Evolutionary conservation across 2,329 filamentous ascomycete species (phyloP).

Genomic region (Berkeleyomyces rouxiae): DNA sequence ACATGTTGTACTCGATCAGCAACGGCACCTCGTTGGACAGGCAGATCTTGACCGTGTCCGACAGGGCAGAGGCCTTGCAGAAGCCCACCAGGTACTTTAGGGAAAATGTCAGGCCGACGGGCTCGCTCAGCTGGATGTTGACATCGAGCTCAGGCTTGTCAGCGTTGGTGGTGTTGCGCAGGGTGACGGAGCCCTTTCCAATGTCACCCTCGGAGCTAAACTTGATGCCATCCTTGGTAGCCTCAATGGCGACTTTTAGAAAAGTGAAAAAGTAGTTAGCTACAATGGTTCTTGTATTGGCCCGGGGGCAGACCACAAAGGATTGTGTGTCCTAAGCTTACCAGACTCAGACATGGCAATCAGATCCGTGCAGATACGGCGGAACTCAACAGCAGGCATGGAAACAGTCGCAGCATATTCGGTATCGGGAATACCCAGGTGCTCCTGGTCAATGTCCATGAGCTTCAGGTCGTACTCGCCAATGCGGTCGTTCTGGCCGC

Average conservation of each 20-base stretch:
- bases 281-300: background rate
- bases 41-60: slow-evolving; percentile 71
- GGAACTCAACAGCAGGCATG: slow-evolving; percentile 82
- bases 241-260: slow-evolving; percentile 71
- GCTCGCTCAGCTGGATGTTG: slow-evolving; percentile 78
- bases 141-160: slow-evolving; percentile 80
- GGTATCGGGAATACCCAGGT: slow-evolving; percentile 96
- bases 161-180: slow-evolving; percentile 74
- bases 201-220: slow-evolving; percentile 91
- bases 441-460: slow-evolving; percentile 99
- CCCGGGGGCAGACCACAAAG: background rate
- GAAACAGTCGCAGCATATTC: slow-evolving; percentile 84
- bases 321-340: slow-evolving; percentile 28
- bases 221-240: slow-evolving; percentile 91
- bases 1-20: slow-evolving; percentile 76
- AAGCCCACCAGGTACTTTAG: slow-evolving; percentile 99
- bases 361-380: slow-evolving; percentile 85
- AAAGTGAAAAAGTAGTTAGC: background rate
- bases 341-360: slow-evolving; percentile 88
- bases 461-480: slow-evolving; percentile 99
- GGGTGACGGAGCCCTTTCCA: slow-evolving; percentile 81
- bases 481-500: slow-evolving; percentile 67
- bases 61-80: slow-evolving; percentile 88
- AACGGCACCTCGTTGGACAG: slow-evolving; percentile 93
- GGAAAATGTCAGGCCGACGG: slow-evolving; percentile 88